Evolutionary conservation across 2,329 filamentous ascomycete genomes (phyloP).

Genomic region (Calonectria hawksworthii): DNA sequence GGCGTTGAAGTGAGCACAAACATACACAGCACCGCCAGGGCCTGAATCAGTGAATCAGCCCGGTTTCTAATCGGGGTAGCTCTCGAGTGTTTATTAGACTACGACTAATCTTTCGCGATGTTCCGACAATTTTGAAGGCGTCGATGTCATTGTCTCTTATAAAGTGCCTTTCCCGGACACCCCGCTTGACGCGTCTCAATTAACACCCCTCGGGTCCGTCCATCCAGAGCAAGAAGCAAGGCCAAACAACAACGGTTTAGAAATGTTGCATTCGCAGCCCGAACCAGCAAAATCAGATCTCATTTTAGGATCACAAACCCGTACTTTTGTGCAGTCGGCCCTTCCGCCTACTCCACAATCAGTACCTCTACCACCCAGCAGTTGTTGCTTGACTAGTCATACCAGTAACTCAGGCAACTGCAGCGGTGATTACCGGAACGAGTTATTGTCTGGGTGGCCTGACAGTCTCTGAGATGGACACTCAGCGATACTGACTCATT

Average conservation of each 20-base stretch:
- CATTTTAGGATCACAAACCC: not conserved
- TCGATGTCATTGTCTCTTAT: not conserved
- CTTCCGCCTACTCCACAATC: not conserved
- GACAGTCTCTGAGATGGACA: not conserved
- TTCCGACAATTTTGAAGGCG: not conserved
- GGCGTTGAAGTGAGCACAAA: not conserved
- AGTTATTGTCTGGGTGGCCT: not conserved
- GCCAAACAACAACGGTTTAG: not conserved
- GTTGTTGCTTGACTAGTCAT: not conserved
- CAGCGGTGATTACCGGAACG: not conserved
- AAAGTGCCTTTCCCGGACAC: not conserved
- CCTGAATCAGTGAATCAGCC: not conserved
- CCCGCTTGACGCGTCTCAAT: not conserved
- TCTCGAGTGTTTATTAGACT: not conserved
- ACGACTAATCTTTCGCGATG: not conserved
- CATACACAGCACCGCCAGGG: not conserved
- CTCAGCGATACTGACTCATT: constrained; percentile 21
- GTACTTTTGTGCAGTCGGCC: not conserved
- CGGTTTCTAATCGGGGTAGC: not conserved
- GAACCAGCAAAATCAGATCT: not conserved
- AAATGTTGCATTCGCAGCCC: constrained; percentile 1
- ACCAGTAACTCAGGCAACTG: not conserved
- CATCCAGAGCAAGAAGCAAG: not conserved
- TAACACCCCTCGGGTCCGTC: not conserved
- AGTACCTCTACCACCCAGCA: not conserved